Evolutionary conservation across 495 filamentous ascomycete species (phyloP).

Genomic region (Podospora pseudopauciseta): DNA sequence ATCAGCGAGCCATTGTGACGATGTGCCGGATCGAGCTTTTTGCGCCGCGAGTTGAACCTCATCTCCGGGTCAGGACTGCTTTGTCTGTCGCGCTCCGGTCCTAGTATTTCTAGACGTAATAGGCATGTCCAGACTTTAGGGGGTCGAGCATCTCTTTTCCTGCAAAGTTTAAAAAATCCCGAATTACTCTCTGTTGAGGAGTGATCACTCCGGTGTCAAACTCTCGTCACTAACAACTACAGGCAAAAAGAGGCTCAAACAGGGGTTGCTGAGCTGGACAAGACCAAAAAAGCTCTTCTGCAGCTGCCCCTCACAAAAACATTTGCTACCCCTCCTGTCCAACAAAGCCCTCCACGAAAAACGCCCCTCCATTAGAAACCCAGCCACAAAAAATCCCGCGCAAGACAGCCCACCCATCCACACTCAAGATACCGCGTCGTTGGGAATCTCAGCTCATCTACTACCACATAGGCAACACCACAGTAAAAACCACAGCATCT

Average conservation of each 20-base stretch:
- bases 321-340: slow-evolving; percentile 11
- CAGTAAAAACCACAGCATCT: not conserved
- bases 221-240: not conserved
- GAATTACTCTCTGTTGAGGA: not conserved
- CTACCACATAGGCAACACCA: not conserved
- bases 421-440: not conserved
- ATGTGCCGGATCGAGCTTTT: not conserved
- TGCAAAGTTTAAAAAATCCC: no score
- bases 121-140: not conserved
- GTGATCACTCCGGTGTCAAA: not conserved
- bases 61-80: not conserved
- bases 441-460: not conserved
- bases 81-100: not conserved
- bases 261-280: not conserved
- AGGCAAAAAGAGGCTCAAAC: no score
- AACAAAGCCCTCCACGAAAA: slow-evolving; percentile 3
- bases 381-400: slow-evolving; percentile 11
- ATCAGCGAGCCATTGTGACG: not conserved
- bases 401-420: slow-evolving; percentile 2
- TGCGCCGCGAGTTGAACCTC: not conserved
- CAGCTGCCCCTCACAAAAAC: not conserved
- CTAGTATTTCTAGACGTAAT: not conserved
- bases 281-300: not conserved
- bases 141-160: not conserved
- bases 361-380: not conserved